These are phyloP conservation scores for Leccinum incarnatum DNA, from an alignment of 768 basidiomycete species.

Conservation along the genomic window DNA sequence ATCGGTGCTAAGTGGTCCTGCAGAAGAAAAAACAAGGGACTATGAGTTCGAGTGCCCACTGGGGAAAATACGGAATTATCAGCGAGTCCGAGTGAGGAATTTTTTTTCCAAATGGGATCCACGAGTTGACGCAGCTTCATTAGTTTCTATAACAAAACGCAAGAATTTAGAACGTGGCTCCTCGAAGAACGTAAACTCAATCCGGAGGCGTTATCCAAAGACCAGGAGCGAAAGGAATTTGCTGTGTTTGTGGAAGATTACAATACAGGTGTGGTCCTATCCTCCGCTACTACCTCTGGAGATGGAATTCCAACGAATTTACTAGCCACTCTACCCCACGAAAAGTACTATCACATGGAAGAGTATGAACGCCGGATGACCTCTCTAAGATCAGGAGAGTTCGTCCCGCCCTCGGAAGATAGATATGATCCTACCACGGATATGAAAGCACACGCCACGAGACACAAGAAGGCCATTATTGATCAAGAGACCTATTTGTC, in stretches of 20 bases:
- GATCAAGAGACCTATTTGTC: conserved; percentile 76
- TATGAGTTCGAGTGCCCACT: conserved; percentile 52
- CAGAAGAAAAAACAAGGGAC: conserved; percentile 56
- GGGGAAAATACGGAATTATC: conserved; percentile 91
- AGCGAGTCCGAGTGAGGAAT: conserved; percentile 73
- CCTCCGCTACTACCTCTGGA: background rate
- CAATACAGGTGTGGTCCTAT: conserved; percentile 59
- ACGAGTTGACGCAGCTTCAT: conserved; percentile 13
- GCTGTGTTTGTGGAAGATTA: conserved; percentile 78
- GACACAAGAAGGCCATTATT: conserved; percentile 62
- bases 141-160: conserved; percentile 78
- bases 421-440: conserved; percentile 83
- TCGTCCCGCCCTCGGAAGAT: conserved; percentile 67
- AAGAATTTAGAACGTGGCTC: conserved; percentile 90
- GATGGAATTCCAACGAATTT: background rate
- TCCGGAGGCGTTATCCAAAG: conserved; percentile 84
- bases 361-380: conserved; percentile 83
- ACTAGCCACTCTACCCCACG: conserved; percentile 85
- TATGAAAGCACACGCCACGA: conserved; percentile 68
- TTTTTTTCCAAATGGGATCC: background rate
- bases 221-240: conserved; percentile 85
- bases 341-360: conserved; percentile 93
- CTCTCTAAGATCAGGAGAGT: conserved; percentile 80
- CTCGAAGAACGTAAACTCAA: conserved; percentile 91
- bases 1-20: conserved; percentile 23